These are phyloP conservation scores for Licmophora abbreviata DNA, from an alignment of 108 stramenopile genomes.

Conservation along the genomic window DNA sequence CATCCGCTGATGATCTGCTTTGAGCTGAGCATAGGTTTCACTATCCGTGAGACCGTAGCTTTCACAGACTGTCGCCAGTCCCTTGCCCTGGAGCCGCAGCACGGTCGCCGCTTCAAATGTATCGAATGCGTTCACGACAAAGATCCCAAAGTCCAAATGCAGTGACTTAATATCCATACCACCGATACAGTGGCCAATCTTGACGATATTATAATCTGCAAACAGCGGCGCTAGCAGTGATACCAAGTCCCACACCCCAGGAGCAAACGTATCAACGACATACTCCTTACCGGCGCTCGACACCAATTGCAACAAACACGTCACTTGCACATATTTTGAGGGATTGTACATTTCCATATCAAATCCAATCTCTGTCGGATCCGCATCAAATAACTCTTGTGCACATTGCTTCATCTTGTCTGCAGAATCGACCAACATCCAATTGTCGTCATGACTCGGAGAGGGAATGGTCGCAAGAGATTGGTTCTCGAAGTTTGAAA, in stretches of 20 bases:
- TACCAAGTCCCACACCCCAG: conserved; percentile 60
- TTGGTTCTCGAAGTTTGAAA: conserved; percentile 19
- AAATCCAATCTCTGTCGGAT: conserved; percentile 57
- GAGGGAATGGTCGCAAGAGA: conserved; percentile 39
- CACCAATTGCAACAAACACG: conserved; percentile 70
- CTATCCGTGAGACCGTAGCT: conserved; percentile 58
- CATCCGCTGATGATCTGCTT: conserved; percentile 71
- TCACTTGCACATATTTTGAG: conserved; percentile 36
- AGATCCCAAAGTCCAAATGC: conserved; percentile 91
- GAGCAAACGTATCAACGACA: conserved; percentile 73
- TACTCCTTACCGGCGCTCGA: conserved; percentile 56
- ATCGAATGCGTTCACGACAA: conserved; percentile 92
- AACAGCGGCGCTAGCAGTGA: conserved; percentile 63
- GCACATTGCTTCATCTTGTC: conserved; percentile 54
- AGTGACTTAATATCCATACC: conserved; percentile 82
- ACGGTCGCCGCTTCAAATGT: conserved; percentile 75
- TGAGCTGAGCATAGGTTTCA: conserved; percentile 47
- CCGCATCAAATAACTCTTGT: conserved; percentile 26
- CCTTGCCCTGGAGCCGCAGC: conserved; percentile 24
- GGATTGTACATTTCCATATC: conserved; percentile 74
- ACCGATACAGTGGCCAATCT: conserved; percentile 88
- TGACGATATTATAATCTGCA: conserved; percentile 77
- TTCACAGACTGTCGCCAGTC: conserved; percentile 50
- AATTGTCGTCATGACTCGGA: conserved; percentile 21
- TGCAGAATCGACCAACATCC: conserved; percentile 57